Conservation (phyloP, 2,329 filamentous ascomycete genomes). For the Cordyceps militaris region DNA sequence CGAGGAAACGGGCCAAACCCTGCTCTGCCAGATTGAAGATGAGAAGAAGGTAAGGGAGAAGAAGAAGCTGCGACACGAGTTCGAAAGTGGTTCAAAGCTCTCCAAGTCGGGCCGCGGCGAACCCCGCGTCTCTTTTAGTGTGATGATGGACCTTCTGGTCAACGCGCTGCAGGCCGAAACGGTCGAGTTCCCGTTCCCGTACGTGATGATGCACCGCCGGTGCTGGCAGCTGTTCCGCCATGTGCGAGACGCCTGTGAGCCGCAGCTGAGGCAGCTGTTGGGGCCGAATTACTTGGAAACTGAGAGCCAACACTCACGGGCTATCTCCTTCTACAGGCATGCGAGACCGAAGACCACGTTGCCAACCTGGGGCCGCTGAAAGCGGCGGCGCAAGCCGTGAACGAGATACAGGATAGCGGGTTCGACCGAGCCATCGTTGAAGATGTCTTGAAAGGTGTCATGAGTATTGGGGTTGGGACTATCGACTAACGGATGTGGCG, state of each 20-base stretch:
- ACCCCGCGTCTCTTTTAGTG: neutral
- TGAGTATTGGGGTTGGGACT: neutral
- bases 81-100: neutral
- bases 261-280: neutral
- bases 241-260: neutral
- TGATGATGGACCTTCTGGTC: neutral
- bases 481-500: too few relatives aligned
- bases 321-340: neutral
- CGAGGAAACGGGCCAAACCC: neutral
- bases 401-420: neutral
- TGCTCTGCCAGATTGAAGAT: neutral
- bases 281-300: neutral
- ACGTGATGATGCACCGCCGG: neutral
- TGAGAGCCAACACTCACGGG: neutral
- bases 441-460: neutral
- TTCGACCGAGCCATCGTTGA: neutral
- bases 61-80: neutral
- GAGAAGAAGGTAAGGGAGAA: neutral
- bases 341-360: neutral
- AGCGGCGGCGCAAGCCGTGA: neutral
- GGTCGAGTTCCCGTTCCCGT: neutral
- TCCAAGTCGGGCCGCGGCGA: fast-evolving
- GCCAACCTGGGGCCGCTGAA: neutral
- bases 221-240: neutral
- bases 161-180: neutral